Evolutionary conservation across 192 early-diverging fungal species (phyloP).

Genomic region (Umbelopsis sp.): DNA sequence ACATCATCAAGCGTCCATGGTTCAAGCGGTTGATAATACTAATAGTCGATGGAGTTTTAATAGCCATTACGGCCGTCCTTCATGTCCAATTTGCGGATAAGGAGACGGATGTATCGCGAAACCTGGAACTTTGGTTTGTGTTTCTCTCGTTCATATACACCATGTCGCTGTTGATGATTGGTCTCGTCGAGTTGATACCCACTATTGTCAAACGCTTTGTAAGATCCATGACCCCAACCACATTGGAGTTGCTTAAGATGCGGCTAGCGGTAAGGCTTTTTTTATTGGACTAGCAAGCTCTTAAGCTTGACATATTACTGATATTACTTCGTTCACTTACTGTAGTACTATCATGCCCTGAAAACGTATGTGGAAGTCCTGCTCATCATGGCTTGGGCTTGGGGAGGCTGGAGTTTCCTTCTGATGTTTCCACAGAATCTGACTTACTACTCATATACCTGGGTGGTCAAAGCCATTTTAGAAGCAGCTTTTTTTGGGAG

Average conservation of each 20-base stretch:
- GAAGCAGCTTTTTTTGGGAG: conserved; percentile 30
- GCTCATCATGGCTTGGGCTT: conserved; percentile 30
- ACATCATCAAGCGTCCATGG: background rate
- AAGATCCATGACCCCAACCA: conserved; percentile 20
- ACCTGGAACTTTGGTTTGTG: conserved; percentile 38
- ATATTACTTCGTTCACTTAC: background rate
- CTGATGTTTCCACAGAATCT: background rate
- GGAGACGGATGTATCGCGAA: conserved; percentile 8
- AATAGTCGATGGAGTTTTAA: background rate
- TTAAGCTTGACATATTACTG: background rate
- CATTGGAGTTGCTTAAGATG: conserved; percentile 36
- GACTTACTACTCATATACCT: too few relatives aligned
- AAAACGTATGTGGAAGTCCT: conserved; percentile 23
- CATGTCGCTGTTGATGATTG: conserved; percentile 29
- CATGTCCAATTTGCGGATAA: background rate
- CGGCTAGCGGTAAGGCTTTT: conserved; percentile 36
- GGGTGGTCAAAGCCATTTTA: background rate
- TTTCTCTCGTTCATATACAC: conserved; percentile 40
- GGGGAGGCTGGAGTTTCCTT: conserved; percentile 30
- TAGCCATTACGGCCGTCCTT: background rate
- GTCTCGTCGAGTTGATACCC: conserved; percentile 30
- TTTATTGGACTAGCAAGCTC: background rate
- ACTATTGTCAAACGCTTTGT: conserved; percentile 26
- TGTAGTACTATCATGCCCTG: conserved; percentile 35
- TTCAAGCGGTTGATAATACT: background rate